Percentiles rank a stretch among this genome's conserved stretches.
Conservation (phyloP, 2,329 filamentous ascomycete genomes). For the Aureobasidium mangrovei region DNA sequence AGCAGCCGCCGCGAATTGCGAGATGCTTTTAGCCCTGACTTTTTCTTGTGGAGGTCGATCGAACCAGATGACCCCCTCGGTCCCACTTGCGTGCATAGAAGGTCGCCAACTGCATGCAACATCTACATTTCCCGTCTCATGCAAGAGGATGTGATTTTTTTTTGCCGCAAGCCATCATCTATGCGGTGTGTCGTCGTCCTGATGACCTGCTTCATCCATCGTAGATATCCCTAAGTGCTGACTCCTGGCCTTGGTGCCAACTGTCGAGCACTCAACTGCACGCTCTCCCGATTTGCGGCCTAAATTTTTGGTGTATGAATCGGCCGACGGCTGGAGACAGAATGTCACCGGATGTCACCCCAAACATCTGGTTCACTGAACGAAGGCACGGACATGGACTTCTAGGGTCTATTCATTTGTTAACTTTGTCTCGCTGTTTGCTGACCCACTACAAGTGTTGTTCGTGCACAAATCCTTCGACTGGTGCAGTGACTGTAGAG, state of each 20-base stretch:
- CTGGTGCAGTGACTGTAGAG: background rate
- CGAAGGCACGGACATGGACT: background rate
- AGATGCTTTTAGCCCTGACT: background rate
- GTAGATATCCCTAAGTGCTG: conserved; percentile 1
- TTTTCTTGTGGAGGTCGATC: background rate
- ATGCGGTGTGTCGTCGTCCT: background rate
- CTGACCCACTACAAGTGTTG: background rate
- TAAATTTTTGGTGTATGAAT: background rate
- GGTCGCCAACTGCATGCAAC: background rate
- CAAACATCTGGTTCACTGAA: background rate
- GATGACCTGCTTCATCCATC: background rate
- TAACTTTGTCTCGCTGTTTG: background rate
- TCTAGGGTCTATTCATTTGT: background rate
- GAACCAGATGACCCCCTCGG: background rate
- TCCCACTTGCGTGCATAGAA: background rate
- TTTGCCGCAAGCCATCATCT: background rate
- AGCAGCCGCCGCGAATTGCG: background rate
- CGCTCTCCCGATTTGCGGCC: background rate
- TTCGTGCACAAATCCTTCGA: background rate
- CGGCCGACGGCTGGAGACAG: background rate
- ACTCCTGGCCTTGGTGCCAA: background rate
- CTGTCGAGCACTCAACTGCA: background rate
- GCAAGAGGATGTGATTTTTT: background rate
- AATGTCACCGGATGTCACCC: conserved; percentile 10
- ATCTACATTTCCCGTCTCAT: background rate